phyloP scores from a whole-genome alignment of 2,329 filamentous ascomycete genomes.

The Pseudophaeomoniella oleicola region DNA sequence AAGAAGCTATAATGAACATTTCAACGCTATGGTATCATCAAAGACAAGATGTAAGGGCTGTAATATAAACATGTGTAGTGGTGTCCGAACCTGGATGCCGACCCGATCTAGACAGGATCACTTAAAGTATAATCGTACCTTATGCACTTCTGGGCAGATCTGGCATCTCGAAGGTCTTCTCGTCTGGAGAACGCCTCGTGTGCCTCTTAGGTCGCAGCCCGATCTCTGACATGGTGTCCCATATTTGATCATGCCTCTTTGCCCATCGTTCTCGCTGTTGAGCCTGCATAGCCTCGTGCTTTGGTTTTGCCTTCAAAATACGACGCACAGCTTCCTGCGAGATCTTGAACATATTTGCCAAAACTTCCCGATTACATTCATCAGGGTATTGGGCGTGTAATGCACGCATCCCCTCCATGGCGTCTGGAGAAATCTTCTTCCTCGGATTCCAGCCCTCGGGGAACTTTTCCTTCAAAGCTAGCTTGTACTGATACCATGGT shows the following conservation, averaged over 20 bases:
- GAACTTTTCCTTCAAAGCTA: conserved; percentile 62
- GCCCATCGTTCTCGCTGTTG: conserved; percentile 29
- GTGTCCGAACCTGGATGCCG: too few relatives aligned
- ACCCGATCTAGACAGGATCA: too few relatives aligned
- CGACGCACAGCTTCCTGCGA: conserved; percentile 75
- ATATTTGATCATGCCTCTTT: conserved; percentile 28
- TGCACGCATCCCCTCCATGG: conserved; percentile 74
- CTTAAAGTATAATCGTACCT: too few relatives aligned
- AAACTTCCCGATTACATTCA: conserved; percentile 56
- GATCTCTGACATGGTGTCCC: conserved; percentile 29
- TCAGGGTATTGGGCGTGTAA: conserved; percentile 65
- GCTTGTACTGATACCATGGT: conserved; percentile 66
- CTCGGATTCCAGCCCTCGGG: conserved; percentile 62
- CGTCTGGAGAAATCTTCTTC: conserved; percentile 83
- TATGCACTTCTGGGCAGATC: neutral
- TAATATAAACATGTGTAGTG: too few relatives aligned
- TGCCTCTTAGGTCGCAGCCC: conserved; percentile 44
- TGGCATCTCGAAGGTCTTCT: neutral
- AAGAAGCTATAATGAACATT: too few relatives aligned
- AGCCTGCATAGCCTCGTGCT: conserved; percentile 22
- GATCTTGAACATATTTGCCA: conserved; percentile 71
- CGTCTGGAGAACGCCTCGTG: conserved; percentile 6
- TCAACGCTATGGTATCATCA: too few relatives aligned
- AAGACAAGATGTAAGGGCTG: too few relatives aligned
- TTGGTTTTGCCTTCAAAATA: conserved; percentile 49